Evolutionary conservation across 805 yeast species (phyloP), one percentile per base, ranked within the genome.

Genomic region (Schizosaccharomyces pombe): DNA sequence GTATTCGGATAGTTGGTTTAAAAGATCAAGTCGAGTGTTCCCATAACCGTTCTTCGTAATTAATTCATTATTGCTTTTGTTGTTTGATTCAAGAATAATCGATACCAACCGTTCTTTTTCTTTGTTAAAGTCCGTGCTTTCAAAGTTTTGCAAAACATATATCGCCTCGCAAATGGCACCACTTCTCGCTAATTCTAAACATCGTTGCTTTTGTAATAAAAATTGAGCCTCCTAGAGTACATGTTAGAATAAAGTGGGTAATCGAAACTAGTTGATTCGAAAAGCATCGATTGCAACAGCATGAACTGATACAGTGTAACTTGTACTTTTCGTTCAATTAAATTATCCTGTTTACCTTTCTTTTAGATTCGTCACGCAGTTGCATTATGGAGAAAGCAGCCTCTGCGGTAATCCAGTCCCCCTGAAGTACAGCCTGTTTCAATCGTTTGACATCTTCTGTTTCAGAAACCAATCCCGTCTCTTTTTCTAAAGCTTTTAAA

Each of bases 401-500:
- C 55, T 64, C 69, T 1, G 73, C 73, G 4, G 55, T 57, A 12
- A 66, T 67, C 67, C 73, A 76, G 1, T 67, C 61, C 1, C 79
- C 80, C 6, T 57, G 53, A 22, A 65, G 61, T 12, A 76, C 64
- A 3, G 65, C 65, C 8, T 60, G 56, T 26, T 73, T 67, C 56
- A 76, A 68, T 22, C 60, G 58, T 30, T 67, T 67, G 30, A 75
- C 72, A 3, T 64, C 65, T 5, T 68, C 67, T 0, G 75, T 66
- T 57, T 74, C 77, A 33, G 67, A 58, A 5, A 60, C 52, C 29
- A 58, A 60, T 19, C 59, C 58, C 5, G 67, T 60, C 59, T 74
- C 77, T 4, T 62, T 56, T 56, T 71, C 72, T 43, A 77, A 62
- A 2, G 58, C 54, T 2, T 62, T 57, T 0, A 76, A 72, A 0